Conservation (phyloP, 495 filamentous ascomycete species). For the Darksidea phi region DNA sequence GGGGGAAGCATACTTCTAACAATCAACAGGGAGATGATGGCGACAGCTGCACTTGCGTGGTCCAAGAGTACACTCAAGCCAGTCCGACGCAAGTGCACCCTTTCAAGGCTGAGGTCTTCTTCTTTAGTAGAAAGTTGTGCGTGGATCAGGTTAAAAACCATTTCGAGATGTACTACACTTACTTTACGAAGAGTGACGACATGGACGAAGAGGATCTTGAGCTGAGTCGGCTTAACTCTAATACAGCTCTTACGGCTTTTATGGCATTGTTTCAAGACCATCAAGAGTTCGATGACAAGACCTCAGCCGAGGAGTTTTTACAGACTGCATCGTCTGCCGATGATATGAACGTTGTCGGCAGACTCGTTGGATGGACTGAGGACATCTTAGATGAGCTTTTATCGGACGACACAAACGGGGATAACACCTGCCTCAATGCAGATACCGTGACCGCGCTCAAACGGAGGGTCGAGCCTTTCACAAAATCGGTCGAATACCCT, state of each 20-base stretch:
- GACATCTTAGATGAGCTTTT: background rate
- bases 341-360: background rate
- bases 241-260: background rate
- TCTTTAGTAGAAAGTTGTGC: slow-evolving; percentile 1
- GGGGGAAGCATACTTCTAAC: background rate
- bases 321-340: background rate
- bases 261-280: slow-evolving; percentile 1
- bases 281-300: background rate
- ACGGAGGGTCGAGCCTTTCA: slow-evolving; percentile 2
- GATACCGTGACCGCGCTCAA: background rate
- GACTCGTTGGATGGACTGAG: slow-evolving; percentile 1
- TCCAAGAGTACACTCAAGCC: slow-evolving; percentile 1
- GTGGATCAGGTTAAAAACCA: background rate
- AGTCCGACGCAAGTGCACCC: background rate
- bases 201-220: background rate
- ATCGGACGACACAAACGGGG: background rate
- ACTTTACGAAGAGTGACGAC: background rate
- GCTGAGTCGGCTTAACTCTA: background rate
- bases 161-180: background rate
- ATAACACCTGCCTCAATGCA: background rate
- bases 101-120: background rate
- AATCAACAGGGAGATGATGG: slow-evolving; percentile 6
- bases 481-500: background rate
- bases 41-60: slow-evolving; percentile 13
- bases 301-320: slow-evolving; percentile 3